Evolutionary conservation across 176 grass and related monocot species (phyloP).

Genomic region (Aegilops bicornis): DNA sequence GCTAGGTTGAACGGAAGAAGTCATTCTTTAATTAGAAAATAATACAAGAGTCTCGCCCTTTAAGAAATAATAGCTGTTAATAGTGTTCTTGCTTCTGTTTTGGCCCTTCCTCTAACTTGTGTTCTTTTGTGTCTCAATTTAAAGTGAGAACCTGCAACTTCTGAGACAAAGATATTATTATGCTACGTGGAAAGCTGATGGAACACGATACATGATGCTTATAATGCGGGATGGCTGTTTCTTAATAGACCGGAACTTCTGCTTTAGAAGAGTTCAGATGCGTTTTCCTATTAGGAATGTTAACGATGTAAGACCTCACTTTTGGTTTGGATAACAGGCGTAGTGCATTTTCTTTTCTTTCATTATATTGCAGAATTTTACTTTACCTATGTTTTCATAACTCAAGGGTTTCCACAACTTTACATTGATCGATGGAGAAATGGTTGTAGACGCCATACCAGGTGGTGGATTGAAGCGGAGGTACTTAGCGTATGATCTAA

Average conservation of each 20-base stretch:
- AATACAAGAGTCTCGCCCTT: not conserved
- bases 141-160: slow-evolving; percentile 87
- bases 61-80: not conserved
- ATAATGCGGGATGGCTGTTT: slow-evolving; percentile 72
- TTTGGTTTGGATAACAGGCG: slow-evolving; percentile 7
- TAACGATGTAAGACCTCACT: slow-evolving; percentile 49
- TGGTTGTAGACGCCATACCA: slow-evolving; percentile 39
- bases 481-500: slow-evolving; percentile 50
- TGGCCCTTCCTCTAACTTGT: not conserved
- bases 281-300: slow-evolving; percentile 74
- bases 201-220: slow-evolving; percentile 98
- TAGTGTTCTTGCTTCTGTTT: not conserved
- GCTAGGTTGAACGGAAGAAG: not conserved
- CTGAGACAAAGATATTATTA: slow-evolving; percentile 95
- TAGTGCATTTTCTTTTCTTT: not conserved
- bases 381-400: slow-evolving; percentile 13
- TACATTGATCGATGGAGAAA: slow-evolving; percentile 45
- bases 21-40: not conserved
- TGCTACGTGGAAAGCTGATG: slow-evolving; percentile 98
- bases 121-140: slow-evolving; percentile 30
- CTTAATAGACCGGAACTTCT: slow-evolving; percentile 86
- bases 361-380: slow-evolving; percentile 11
- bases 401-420: slow-evolving; percentile 59
- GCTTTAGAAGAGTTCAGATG: slow-evolving; percentile 95
- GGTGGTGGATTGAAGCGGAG: slow-evolving; percentile 11